Base-by-base conservation (phyloP, 176 grass and related monocot genomes). In the Raddia distichophylla region DNA sequence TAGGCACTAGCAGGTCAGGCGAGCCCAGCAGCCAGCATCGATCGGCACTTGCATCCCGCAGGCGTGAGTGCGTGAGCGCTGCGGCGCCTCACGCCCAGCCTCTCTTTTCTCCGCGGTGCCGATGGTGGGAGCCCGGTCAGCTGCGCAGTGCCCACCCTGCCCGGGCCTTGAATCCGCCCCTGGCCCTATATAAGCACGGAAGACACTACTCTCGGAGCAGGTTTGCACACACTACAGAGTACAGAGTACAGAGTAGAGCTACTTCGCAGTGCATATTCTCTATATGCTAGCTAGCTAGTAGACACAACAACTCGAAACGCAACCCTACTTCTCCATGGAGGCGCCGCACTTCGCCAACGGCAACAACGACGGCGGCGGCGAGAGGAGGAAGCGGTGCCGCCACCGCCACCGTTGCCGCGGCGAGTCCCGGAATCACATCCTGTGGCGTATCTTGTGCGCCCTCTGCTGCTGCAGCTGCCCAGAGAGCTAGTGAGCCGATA, bases 271-370 rank as follows among this genome's bases (percentile, higher is more conserved):
- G 6, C 7, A 64, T 18, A 54, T 40, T 59, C 40, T 64, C 19
- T 65, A 67, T 50, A 67, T 27, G 27, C 37, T 40, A 40, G 37
- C 37, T 40, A 40, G 37, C 48, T 77, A 43, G n/a, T n/a, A n/a
- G 48, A 10, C 47, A 54, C 14, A 57, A 15, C 22, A 56, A 1
- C 16, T 65, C 37, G 37, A 1, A 40, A 40, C 37, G 37, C 4
- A 40, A 40, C 37, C 37, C 20, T 17, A 64, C 8, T 42, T 74
- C 76, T 58, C 40, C 61, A 86, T 86, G 84, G 69, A 53, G 64
- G 49, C 37, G 66, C 5, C 3, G 27, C 27, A 40, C 12, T 2
- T 1, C 69, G 1, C 11, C 12, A 5, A 8, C n/a, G 64, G 11
- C 81, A 13, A 5, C 52, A 52, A 9, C 71, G 0, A 27, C 8